Evolutionary conservation across 2,329 filamentous ascomycete genomes (phyloP).

Genomic region (Ramichloridium luteum): DNA sequence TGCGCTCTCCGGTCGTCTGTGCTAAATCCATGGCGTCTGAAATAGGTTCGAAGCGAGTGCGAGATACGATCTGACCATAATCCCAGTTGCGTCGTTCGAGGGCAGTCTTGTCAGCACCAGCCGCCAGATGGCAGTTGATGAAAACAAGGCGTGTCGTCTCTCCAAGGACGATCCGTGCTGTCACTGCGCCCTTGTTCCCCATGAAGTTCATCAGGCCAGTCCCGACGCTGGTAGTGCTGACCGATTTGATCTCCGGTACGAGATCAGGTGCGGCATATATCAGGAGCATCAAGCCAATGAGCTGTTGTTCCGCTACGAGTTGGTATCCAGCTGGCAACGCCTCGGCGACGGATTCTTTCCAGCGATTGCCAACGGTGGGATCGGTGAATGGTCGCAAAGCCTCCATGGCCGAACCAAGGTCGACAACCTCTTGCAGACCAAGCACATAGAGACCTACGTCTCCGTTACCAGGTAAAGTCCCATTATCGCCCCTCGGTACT

Average conservation of each 20-base stretch:
- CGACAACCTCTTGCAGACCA: conserved; percentile 83
- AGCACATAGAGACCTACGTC: conserved; percentile 84
- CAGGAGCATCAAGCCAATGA: conserved; percentile 72
- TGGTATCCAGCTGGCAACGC: conserved; percentile 67
- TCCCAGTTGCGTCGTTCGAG: conserved; percentile 87
- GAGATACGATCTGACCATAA: conserved; percentile 59
- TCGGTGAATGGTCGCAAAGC: conserved; percentile 69
- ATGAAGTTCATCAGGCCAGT: conserved; percentile 87
- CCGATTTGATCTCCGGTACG: conserved; percentile 60
- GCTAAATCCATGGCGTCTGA: conserved; percentile 51
- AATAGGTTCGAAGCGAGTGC: conserved; percentile 68
- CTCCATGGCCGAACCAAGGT: conserved; percentile 67
- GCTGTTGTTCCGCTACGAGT: conserved; percentile 67
- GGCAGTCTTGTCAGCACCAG: conserved; percentile 64
- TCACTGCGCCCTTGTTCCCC: conserved; percentile 89
- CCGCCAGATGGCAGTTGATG: conserved; percentile 82
- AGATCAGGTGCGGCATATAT: conserved; percentile 75
- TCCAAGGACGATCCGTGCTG: conserved; percentile 69
- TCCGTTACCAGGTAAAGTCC: conserved; percentile 43
- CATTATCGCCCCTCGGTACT: conserved; percentile 33
- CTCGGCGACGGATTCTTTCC: conserved; percentile 64
- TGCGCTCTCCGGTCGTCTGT: conserved; percentile 46
- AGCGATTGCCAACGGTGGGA: conserved; percentile 57
- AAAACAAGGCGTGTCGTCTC: conserved; percentile 85
- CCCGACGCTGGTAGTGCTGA: conserved; percentile 72